A percentile compares a stretch with the other conserved stretches of the same genome.
Evolutionary conservation across 495 filamentous ascomycete species (phyloP).

Genomic region (Viridothelium virens): DNA sequence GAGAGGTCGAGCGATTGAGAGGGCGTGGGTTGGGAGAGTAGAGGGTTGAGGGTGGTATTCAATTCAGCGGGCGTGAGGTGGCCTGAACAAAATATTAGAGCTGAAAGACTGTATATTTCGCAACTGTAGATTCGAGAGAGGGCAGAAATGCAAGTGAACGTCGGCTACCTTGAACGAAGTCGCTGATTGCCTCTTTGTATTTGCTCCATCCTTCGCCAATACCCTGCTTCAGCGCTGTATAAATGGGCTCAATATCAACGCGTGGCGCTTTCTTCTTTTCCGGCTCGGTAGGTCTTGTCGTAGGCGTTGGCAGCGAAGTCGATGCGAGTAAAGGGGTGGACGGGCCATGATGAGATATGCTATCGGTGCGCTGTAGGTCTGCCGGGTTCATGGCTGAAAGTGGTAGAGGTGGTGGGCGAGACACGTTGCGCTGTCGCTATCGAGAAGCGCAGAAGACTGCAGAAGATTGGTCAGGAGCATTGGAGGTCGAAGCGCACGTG

Average conservation of each 20-base stretch:
- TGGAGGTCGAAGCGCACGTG: neutral
- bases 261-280: conserved; percentile 41
- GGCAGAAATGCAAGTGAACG: conserved; percentile 19
- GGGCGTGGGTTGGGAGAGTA: conserved; percentile 45
- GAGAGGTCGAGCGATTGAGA: conserved; percentile 47
- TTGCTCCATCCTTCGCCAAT: conserved; percentile 79
- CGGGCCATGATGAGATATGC: conserved; percentile 15
- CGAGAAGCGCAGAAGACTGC: neutral
- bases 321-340: conserved; percentile 24
- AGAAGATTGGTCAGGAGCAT: neutral
- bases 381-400: conserved; percentile 23
- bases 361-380: conserved; percentile 19
- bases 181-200: conserved; percentile 76
- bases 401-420: neutral
- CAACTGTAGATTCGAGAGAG: neutral
- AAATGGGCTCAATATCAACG: conserved; percentile 84
- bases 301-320: conserved; percentile 25
- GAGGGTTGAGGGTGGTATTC: conserved; percentile 62
- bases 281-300: conserved; percentile 14
- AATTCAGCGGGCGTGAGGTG: conserved; percentile 81
- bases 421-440: conserved; percentile 4
- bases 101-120: conserved; percentile 5
- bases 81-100: conserved; percentile 41
- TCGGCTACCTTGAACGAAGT: conserved; percentile 67
- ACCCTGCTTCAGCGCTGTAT: conserved; percentile 71